These are phyloP conservation scores for Phytophthora pisi DNA, from an alignment of 352 stramenopile species.

Conservation along the genomic window DNA sequence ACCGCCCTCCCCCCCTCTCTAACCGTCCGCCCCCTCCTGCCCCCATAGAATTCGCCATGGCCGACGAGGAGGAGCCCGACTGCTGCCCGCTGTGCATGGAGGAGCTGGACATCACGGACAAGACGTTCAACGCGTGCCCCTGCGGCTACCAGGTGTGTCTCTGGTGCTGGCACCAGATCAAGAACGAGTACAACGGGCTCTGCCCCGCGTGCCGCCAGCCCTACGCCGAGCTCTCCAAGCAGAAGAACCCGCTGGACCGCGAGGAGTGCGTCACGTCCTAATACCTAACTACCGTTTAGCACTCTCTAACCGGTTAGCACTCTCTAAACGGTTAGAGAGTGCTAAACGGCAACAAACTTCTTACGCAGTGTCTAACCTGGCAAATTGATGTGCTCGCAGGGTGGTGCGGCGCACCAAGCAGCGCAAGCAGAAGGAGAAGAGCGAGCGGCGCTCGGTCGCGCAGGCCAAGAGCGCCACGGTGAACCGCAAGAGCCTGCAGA, in stretches of 20 bases:
- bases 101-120: slow-evolving; percentile 98
- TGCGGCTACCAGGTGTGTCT: slow-evolving; percentile 99
- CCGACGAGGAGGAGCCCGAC: slow-evolving; percentile 85
- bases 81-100: slow-evolving; percentile 99
- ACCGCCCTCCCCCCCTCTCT: background rate
- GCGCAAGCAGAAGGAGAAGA: slow-evolving; percentile 87
- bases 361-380: background rate
- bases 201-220: slow-evolving; percentile 98
- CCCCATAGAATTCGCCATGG: slow-evolving; percentile 36
- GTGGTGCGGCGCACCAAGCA: slow-evolving; percentile 82
- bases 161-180: slow-evolving; percentile 99
- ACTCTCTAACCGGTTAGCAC: slow-evolving; percentile 2
- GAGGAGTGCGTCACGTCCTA: slow-evolving; percentile 78
- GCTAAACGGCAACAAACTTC: background rate
- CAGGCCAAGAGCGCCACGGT: slow-evolving; percentile 44
- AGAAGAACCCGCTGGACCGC: slow-evolving; percentile 93
- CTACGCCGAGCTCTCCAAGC: slow-evolving; percentile 94
- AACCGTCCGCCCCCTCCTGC: background rate
- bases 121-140: slow-evolving; percentile 98
- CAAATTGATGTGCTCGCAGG: slow-evolving; percentile 26
- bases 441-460: slow-evolving; percentile 62
- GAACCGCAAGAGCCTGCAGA: slow-evolving; percentile 86
- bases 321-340: background rate
- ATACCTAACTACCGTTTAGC: background rate
- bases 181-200: slow-evolving; percentile 97